Conservation (phyloP, 805 yeast species). For the Candida hispaniensis region DNA sequence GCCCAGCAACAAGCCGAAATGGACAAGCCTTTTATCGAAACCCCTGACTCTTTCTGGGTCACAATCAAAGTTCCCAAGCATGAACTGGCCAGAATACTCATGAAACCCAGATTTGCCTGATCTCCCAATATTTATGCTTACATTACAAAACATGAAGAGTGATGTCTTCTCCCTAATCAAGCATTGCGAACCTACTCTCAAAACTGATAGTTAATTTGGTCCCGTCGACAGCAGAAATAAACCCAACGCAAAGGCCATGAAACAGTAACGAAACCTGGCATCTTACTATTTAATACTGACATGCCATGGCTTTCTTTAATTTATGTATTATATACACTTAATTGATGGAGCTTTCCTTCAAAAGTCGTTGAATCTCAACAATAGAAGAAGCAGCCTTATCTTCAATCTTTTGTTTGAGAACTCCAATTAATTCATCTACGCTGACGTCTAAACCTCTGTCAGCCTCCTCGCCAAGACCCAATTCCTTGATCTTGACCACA, state of each 20-base stretch:
- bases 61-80: conserved; percentile 15
- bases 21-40: conserved; percentile 5
- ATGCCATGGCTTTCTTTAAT: neutral
- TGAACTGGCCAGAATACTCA: conserved; percentile 9
- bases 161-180: no score
- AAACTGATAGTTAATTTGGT: no score
- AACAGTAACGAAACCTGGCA: no score
- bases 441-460: conserved; percentile 77
- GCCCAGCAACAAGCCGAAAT: conserved; percentile 17
- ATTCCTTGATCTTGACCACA: conserved; percentile 69
- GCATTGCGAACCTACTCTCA: no score
- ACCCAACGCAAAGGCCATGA: no score
- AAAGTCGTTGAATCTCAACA: conserved; percentile 12
- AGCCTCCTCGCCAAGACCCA: conserved; percentile 79
- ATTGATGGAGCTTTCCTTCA: conserved; percentile 7
- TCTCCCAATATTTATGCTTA: neutral
- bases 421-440: conserved; percentile 46
- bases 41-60: conserved; percentile 13
- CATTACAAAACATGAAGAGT: no score
- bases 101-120: conserved; percentile 11
- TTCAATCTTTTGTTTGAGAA: conserved; percentile 41
- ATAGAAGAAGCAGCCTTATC: conserved; percentile 13
- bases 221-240: no score
- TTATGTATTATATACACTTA: conserved; percentile 1
- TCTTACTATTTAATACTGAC: no score